These are phyloP conservation scores for Forsythia suspensa DNA, from an alignment of 257 asterid species.

Conservation along the genomic window DNA sequence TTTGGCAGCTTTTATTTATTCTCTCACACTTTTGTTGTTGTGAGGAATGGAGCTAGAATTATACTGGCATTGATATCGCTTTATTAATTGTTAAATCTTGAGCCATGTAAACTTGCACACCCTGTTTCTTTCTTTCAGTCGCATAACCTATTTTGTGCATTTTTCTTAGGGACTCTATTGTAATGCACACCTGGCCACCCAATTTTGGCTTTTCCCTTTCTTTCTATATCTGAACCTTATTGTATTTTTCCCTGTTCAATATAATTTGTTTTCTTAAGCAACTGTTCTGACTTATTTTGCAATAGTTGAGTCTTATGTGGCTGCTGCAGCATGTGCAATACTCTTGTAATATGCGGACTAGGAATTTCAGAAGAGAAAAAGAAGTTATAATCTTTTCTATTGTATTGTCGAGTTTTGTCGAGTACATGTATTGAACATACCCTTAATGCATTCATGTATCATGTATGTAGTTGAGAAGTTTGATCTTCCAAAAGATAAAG, in stretches of 20 bases:
- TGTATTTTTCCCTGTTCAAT: background rate
- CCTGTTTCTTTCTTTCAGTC: slow-evolving; percentile 25
- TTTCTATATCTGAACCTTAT: background rate
- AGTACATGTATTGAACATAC: too few relatives aligned
- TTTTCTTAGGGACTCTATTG: slow-evolving; percentile 24
- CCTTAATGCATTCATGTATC: too few relatives aligned
- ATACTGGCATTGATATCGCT: slow-evolving; percentile 30
- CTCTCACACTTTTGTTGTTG: slow-evolving; percentile 55
- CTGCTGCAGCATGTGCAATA: background rate
- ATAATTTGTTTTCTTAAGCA: slow-evolving; percentile 9
- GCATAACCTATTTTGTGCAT: slow-evolving; percentile 20
- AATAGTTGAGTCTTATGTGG: background rate
- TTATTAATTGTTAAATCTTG: slow-evolving; percentile 39
- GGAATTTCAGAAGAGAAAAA: too few relatives aligned
- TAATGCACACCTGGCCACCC: slow-evolving; percentile 19
- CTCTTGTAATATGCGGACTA: too few relatives aligned
- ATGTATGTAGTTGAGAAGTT: too few relatives aligned
- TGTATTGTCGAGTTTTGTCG: too few relatives aligned
- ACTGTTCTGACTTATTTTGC: slow-evolving; percentile 3
- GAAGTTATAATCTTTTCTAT: too few relatives aligned
- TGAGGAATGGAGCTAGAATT: slow-evolving; percentile 49
- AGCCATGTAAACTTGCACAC: slow-evolving; percentile 41
- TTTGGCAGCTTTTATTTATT: slow-evolving; percentile 41
- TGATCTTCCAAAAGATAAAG: too few relatives aligned
- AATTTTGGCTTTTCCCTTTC: background rate